Evolutionary conservation across 2,329 filamentous ascomycete genomes (phyloP), one percentile per base, ranked within the genome.

Genomic region (Monilinia fructicola): DNA sequence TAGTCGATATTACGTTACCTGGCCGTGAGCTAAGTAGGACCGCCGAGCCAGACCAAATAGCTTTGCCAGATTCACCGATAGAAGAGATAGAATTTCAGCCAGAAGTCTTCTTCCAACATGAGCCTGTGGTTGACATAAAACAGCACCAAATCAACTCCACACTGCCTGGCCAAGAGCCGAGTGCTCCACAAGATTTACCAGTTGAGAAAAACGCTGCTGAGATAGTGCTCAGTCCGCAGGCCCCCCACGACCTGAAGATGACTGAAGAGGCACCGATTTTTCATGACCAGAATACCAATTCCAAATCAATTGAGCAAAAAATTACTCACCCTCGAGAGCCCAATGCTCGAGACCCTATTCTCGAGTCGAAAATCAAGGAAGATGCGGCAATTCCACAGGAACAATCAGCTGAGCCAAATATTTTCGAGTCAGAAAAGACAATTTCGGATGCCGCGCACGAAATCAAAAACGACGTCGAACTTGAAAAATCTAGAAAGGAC

Each of bases 31-130:
- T 21, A 46, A 59, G 21, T 7, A 35, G 9, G 18, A 48, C 18
- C 21, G 44, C 10, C 12, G 42, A 60, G 28, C 56, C 56, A 60
- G 28, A 23, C 11, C 26, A 60, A 48, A 48, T 60, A 18, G 42
- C 56, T 7, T 38, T 60, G 42, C 42, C 56, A 23, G 42, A 60
- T 23, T 60, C 56, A 23, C 56, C 56, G 4, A n/a, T 60, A 16
- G 26, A 38, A 11, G 18, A 23, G 12, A 21, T 48, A 48, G n/a
- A 21, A 18, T 60, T 60, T 35, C 26, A 48, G 21, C 42, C 11
- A 48, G 42, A 48, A 48, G 21, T 6, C 26, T 3, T 23, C 21
- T n/a, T 46, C 23, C 38, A 23, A 60, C 56, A 48, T 12, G 56
- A 48, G 12, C 7, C 42, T 60, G 23, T 44, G 21, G 18, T 14